Percentiles rank a stretch among this genome's conserved stretches.
Conservation (phyloP, 1,284 basidiomycete species). For the Cutaneotrichosporon daszewskae region DNA sequence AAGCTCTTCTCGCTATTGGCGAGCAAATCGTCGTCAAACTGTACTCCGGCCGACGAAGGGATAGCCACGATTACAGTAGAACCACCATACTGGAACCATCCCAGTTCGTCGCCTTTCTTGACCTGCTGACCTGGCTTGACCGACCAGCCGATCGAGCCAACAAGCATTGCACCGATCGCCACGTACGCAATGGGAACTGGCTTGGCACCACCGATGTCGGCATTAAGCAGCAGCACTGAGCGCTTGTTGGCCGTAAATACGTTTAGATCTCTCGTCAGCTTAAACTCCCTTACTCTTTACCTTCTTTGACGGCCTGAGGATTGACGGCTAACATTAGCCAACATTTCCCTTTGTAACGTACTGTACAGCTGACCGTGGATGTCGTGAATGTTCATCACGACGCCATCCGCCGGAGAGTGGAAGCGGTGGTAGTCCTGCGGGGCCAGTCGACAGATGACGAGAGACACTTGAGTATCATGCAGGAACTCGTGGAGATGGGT, state of each 20-base stretch:
- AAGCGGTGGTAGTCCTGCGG: constrained; percentile 82
- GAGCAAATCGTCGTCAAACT: constrained; percentile 63
- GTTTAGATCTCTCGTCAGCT: no score
- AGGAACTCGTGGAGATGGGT: no score
- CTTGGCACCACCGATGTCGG: constrained; percentile 38
- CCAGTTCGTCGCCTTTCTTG: constrained; percentile 50
- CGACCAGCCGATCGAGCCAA: constrained; percentile 51
- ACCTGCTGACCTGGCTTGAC: constrained; percentile 46
- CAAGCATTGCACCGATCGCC: constrained; percentile 52
- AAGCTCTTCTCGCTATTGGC: constrained; percentile 56
- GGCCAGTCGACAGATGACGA: constrained; percentile 64
- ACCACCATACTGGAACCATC: constrained; percentile 51
- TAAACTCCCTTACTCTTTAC: constrained; percentile 20
- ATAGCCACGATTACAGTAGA: constrained; percentile 61
- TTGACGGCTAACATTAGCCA: constrained; percentile 30
- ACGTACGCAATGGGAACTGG: constrained; percentile 42
- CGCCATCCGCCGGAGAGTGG: constrained; percentile 67
- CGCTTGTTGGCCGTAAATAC: constrained; percentile 20
- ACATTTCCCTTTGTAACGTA: constrained; percentile 12
- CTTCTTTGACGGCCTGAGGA: constrained; percentile 74
- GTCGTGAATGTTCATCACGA: constrained; percentile 51
- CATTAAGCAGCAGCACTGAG: constrained; percentile 32
- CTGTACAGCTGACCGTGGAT: constrained; percentile 47
- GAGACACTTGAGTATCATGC: no score
- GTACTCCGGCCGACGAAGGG: constrained; percentile 51